Evolutionary conservation across 73 alveolate genomes (phyloP), one percentile per base, ranked within the genome.

Genomic region (Paramecium sexaurelia): DNA sequence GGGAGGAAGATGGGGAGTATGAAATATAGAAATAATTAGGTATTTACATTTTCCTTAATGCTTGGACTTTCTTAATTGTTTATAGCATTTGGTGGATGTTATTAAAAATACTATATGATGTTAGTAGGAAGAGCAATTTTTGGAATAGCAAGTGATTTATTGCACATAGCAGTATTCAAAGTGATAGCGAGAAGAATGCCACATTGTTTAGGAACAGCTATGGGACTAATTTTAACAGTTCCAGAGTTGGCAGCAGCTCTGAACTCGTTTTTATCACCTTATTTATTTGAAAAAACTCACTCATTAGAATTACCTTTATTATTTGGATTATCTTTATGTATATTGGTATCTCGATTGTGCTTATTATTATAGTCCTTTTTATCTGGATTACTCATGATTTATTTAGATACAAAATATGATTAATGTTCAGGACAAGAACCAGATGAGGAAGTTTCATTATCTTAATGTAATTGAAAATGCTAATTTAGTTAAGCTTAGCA

Each of bases 1-100:
- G 89, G 89, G 89, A 17, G 89, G 89, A 7, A 75, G 89, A 75
- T 75, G 89, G 89, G 89, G 89, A 27, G 89, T 71, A 71, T 2
- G 7, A 3, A 29, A 11, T 32, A 15, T 35, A 71, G 11, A n/a
- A 71, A 35, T 71, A 71, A 68, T 32, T 35, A 32, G 86, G 56
- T 75, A 17, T 75, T 75, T 37, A 75, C 89, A 6, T 75, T 75
- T 32, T 37, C 71, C 15, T 40, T 75, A 20, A 75, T 75, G 89
- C 89, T 75, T 40, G 89, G 57, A n/a, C 45, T 75, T 2, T 75
- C 89, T 19, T 75, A 75, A 75, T 40, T 75, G 40, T 35, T 40
- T 40, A 75, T 75, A 39, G 89, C 69, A 40, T 75, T 43, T 75
- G 89, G 89, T 9, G 89, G 89, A 75, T 39, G 73, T 41, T 75